Percentiles rank a stretch among this genome's conserved stretches.
Conservation (phyloP, 495 filamentous ascomycete genomes). For the Hypoxylon fragiforme region DNA sequence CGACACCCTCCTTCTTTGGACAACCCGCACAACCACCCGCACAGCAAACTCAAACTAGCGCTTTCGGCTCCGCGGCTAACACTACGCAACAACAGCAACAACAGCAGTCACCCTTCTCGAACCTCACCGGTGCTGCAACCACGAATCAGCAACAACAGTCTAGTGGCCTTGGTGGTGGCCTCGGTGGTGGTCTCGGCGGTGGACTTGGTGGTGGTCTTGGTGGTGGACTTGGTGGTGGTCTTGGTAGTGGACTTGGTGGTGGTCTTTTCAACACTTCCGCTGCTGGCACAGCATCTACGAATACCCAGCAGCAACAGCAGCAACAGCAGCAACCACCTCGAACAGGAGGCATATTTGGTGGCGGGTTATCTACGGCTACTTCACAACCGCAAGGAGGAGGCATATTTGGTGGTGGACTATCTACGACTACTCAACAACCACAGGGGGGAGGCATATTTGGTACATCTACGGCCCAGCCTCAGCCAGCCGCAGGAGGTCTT, state of each 20-base stretch:
- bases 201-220: no score
- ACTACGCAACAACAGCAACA: slow-evolving; percentile 8
- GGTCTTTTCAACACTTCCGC: no score
- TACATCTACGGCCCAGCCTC: slow-evolving; percentile 10
- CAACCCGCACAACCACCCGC: neutral
- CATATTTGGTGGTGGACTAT: slow-evolving; percentile 10
- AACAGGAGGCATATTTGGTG: slow-evolving; percentile 1
- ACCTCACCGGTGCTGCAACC: no score
- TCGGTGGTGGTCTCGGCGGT: no score
- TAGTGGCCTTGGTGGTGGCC: no score
- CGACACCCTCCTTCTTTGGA: slow-evolving; percentile 10
- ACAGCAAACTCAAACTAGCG: neutral
- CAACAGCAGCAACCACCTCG: slow-evolving; percentile 1
- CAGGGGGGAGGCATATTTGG: slow-evolving; percentile 30
- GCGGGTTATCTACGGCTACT: slow-evolving; percentile 1
- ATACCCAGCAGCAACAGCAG: neutral
- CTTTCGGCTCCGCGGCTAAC: neutral
- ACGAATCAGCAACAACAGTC: no score
- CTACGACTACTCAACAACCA: slow-evolving; percentile 16
- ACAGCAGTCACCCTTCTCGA: no score
- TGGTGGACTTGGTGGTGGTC: no score
- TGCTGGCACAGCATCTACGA: no score
- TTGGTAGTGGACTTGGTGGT: no score
- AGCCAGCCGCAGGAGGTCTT: slow-evolving; percentile 13
- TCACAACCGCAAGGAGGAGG: slow-evolving; percentile 13